phyloP scores from a whole-genome alignment of 495 filamentous ascomycete species.

The Articulospora tetracladia region DNA sequence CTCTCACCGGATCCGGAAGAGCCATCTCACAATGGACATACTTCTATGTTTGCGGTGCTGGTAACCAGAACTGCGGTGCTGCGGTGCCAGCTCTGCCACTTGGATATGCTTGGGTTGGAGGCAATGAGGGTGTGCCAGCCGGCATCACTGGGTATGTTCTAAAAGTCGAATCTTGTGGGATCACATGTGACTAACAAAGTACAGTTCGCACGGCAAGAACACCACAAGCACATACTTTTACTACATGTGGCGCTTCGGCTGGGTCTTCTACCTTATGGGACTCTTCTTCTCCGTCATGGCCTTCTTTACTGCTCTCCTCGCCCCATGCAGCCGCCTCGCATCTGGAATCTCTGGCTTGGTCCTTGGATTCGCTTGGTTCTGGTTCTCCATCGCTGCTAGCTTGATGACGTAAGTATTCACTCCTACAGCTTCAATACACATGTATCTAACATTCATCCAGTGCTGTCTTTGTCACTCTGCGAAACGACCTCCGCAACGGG shows the following conservation, averaged over 20 bases:
- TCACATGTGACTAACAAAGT: not conserved
- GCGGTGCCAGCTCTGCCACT: constrained; percentile 41
- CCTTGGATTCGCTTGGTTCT: constrained; percentile 36
- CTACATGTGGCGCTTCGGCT: constrained; percentile 59
- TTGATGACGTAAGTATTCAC: constrained; percentile 48
- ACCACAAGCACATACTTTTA: constrained; percentile 46
- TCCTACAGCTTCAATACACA: not conserved
- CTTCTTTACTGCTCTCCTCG: constrained; percentile 45
- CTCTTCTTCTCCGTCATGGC: constrained; percentile 57
- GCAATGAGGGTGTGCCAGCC: constrained; percentile 34
- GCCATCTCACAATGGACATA: constrained; percentile 78
- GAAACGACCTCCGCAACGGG: constrained; percentile 59
- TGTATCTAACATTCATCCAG: constrained; percentile 37
- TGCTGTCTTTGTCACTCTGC: constrained; percentile 72
- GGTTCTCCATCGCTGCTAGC: constrained; percentile 40
- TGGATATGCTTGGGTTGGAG: constrained; percentile 45
- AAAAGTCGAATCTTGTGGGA: not conserved
- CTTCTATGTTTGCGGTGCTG: constrained; percentile 62
- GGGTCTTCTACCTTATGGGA: constrained; percentile 71
- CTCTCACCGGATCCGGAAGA: constrained; percentile 60
- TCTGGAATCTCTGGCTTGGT: constrained; percentile 38
- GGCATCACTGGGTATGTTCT: constrained; percentile 34
- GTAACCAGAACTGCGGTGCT: constrained; percentile 42
- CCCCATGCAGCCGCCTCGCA: constrained; percentile 46
- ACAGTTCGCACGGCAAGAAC: constrained; percentile 34